phyloP scores from a whole-genome alignment of 345 rosid species.

The Eucalyptus cladocalyx region DNA sequence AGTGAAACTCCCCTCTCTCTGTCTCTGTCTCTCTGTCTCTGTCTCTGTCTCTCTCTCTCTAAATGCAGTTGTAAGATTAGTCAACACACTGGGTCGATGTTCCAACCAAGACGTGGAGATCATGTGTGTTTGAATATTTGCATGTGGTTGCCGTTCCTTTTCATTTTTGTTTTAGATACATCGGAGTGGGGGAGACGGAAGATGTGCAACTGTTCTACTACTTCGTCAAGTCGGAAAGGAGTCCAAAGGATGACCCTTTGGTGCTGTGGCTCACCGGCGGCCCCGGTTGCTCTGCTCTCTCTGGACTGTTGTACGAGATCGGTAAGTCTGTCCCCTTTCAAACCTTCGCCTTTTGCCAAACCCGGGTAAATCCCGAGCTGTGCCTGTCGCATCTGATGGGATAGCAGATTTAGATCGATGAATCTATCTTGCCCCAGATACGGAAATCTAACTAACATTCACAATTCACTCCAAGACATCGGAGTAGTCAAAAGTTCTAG shows the following conservation, averaged over 20 bases:
- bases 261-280: not conserved
- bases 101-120: not conserved
- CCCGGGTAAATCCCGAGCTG: not conserved
- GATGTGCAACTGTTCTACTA: slow-evolving; percentile 1
- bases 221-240: slow-evolving; percentile 1
- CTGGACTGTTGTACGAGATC: not conserved
- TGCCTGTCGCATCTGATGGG: too few relatives aligned
- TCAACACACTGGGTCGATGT: not conserved
- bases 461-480: fast-evolving
- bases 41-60: not conserved
- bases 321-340: not conserved
- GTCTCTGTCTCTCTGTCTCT: not conserved
- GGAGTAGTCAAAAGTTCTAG: not conserved
- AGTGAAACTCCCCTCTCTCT: not conserved
- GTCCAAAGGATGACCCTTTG: not conserved
- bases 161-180: not conserved
- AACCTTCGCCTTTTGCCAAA: not conserved
- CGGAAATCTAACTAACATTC: not conserved
- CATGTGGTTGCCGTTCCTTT: not conserved
- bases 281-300: not conserved
- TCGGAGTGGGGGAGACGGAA: slow-evolving; percentile 2
- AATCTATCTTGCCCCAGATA: not conserved
- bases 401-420: not conserved
- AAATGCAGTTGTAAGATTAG: not conserved
- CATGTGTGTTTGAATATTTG: not conserved